Evolutionary conservation across 371 early-diverging fungal species (phyloP).

Genomic region (Mortierella sp.): DNA sequence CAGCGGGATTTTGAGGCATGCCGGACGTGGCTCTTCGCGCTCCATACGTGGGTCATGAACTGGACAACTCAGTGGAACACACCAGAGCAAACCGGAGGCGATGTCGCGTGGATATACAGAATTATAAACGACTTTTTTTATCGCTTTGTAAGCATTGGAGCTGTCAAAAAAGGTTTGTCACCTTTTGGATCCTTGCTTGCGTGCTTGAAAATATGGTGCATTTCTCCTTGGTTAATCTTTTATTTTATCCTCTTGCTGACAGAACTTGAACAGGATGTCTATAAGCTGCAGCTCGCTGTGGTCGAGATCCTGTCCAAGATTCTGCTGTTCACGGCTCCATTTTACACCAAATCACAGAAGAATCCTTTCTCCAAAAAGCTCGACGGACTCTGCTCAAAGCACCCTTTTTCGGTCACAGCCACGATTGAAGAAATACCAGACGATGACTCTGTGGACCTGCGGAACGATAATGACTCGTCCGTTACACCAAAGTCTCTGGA

Average conservation of each 20-base stretch:
- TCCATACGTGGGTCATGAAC: constrained; percentile 19
- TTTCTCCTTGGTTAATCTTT: not conserved
- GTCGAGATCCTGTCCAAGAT: constrained; percentile 18
- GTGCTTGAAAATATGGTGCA: not conserved
- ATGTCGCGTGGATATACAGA: constrained; percentile 4
- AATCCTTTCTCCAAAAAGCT: not conserved
- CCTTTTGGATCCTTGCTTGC: no score
- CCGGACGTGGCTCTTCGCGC: constrained; percentile 16
- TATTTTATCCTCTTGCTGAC: not conserved
- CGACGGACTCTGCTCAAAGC: not conserved
- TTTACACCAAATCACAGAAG: not conserved
- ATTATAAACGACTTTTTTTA: constrained; percentile 4
- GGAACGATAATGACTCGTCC: not conserved
- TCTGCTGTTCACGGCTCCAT: constrained; percentile 8
- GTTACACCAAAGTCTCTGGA: not conserved
- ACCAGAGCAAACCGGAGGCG: constrained; percentile 1
- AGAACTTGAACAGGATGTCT: constrained; percentile 2
- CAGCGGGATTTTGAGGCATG: not conserved
- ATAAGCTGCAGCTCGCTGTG: constrained; percentile 22
- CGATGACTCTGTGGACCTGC: not conserved
- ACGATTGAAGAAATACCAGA: not conserved
- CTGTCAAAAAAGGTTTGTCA: not conserved
- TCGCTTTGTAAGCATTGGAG: constrained; percentile 1
- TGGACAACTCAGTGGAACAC: constrained; percentile 10
- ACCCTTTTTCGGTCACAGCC: not conserved